Evolutionary conservation across 148 eudicot species (phyloP), one percentile per base, ranked within the genome.

Genomic region (Mesembryanthemum crystallinum): DNA sequence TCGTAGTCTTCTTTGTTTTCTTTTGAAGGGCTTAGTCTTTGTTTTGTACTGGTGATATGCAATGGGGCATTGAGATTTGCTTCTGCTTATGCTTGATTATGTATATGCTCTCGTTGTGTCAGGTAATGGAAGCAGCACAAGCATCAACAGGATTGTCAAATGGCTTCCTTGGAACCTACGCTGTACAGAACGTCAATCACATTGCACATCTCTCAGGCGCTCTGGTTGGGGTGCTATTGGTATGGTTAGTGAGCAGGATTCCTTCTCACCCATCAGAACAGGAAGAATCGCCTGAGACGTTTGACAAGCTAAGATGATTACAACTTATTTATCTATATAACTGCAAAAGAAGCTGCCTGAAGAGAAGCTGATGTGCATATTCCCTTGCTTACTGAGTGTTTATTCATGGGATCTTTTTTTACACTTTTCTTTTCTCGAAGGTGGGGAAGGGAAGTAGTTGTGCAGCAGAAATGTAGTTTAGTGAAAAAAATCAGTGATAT

Each of bases 121-220:
- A 91, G 98, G 98, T 91, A 33, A 90, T 89, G 96, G 98, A 89
- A 84, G 98, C 92, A 71, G 98, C 98, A 35, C 96, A 89, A 84
- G 90, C 93, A 59, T 93, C 98, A 69, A 82, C 92, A n/a, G 86
- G 85, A 54, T 71, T 93, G 82, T 75, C 89, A 28, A 87, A 86
- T 24, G 85, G 84, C 71, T 78, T 80, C 58, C 43, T 62, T 23
- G 88, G 90, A 32, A 78, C 78, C 21, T 68, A 78, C 37, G 71
- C 85, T 12, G 21, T 89, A 54, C 89, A 85, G 76, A 86, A 77
- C 77, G 87, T 92, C 47, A 88, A 89, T 70, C 98, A 90, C 85
- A 86, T 93, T 23, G 93, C 96, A 33, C 98, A 90, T 79, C 87
- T 93, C 5, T 90, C 98, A 1, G 96, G 98, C 58, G 98, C 98